These are phyloP conservation scores for Solanum virginianum DNA, from an alignment of 257 asterid species.

Conservation along the genomic window DNA sequence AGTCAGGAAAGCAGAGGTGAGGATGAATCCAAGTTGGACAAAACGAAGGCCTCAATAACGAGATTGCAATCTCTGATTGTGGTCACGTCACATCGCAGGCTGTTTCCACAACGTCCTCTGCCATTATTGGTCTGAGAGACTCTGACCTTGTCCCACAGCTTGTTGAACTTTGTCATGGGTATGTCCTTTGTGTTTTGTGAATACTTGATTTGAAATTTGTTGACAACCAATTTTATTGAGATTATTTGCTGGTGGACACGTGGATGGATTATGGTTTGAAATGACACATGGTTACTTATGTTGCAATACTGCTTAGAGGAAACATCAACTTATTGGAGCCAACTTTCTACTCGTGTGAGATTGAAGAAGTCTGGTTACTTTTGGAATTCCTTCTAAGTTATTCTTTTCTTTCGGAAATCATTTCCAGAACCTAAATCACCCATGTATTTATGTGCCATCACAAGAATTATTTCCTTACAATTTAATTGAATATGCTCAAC, in stretches of 20 bases:
- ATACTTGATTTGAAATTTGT: neutral
- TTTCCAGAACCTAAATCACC: neutral
- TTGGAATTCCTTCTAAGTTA: neutral
- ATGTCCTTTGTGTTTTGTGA: conserved; percentile 7
- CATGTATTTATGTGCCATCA: neutral
- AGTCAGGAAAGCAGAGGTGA: conserved; percentile 72
- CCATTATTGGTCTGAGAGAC: conserved; percentile 64
- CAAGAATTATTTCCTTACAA: neutral
- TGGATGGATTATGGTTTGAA: neutral
- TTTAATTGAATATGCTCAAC: neutral
- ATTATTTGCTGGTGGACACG: neutral
- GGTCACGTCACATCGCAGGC: conserved; percentile 98
- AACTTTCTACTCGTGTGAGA: neutral
- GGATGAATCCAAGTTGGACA: conserved; percentile 76
- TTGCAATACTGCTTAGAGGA: neutral
- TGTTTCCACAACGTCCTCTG: conserved; percentile 79
- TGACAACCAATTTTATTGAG: neutral
- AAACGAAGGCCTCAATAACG: conserved; percentile 81
- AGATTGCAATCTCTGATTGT: conserved; percentile 80
- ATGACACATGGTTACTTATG: neutral
- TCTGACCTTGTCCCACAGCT: conserved; percentile 94
- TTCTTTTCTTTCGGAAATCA: neutral
- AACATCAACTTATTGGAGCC: neutral
- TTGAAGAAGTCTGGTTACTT: neutral
- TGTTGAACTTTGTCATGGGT: conserved; percentile 97